A percentile compares a stretch with the other conserved stretches of the same genome.
Conservation (phyloP, 2,329 filamentous ascomycete species). For the Xylaria sp. region DNA sequence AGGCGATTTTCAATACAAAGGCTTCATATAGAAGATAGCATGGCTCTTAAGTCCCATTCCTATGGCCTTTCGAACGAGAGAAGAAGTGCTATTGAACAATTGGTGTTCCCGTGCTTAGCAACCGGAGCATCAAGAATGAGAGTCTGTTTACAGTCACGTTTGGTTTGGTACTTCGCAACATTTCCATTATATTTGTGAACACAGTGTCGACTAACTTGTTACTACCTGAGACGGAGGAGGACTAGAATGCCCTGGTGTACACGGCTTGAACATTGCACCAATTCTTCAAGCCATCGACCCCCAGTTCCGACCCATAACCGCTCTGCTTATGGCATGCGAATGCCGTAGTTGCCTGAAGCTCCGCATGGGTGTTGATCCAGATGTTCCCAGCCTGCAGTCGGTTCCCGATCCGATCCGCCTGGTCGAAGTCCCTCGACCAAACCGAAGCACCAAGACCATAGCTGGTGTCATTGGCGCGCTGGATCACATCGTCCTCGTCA, state of each 20-base stretch:
- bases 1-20: no score
- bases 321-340: constrained; percentile 64
- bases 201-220: background rate
- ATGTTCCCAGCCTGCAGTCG: constrained; percentile 62
- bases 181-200: background rate
- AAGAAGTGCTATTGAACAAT: background rate
- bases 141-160: background rate
- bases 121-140: background rate
- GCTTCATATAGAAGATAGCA: no score
- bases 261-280: constrained; percentile 47
- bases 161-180: background rate
- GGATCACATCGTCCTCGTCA: constrained; percentile 57
- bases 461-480: constrained; percentile 59
- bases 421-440: constrained; percentile 59
- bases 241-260: constrained; percentile 14
- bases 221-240: background rate
- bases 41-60: no score
- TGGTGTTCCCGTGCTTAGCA: background rate
- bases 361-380: constrained; percentile 61
- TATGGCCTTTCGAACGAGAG: no score
- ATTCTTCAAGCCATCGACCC: constrained; percentile 51
- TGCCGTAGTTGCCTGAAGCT: constrained; percentile 51
- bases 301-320: constrained; percentile 60
- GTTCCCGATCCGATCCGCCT: constrained; percentile 57
- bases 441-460: constrained; percentile 63